A percentile compares a stretch with the other conserved stretches of the same genome.
Evolutionary conservation across 176 grass and related monocot species (phyloP).

Genomic region (Triticum dicoccoides): DNA sequence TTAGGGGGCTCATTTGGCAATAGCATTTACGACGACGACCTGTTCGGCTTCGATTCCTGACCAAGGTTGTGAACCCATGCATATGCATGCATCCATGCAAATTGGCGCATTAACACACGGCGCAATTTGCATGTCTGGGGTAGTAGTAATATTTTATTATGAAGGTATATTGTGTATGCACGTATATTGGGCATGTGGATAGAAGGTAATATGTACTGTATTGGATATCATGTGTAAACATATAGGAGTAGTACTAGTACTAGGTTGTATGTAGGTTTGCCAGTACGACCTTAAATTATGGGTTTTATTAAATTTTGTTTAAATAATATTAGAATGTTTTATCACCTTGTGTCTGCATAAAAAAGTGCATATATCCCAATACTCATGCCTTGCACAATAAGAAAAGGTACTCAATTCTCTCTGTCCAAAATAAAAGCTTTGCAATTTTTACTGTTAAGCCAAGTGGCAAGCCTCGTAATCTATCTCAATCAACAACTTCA

Average conservation of each 20-base stretch:
- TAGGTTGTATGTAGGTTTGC: background rate
- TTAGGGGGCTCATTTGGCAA: constrained; percentile 22
- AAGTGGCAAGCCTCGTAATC: background rate
- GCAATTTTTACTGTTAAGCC: background rate
- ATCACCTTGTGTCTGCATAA: background rate
- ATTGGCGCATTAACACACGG: background rate
- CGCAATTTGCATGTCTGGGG: background rate
- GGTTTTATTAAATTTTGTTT: background rate
- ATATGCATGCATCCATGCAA: background rate
- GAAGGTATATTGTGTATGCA: background rate
- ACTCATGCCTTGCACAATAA: background rate
- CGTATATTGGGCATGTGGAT: background rate
- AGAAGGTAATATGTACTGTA: background rate
- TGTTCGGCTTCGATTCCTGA: constrained; percentile 30
- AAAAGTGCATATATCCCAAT: no score
- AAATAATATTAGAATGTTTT: background rate
- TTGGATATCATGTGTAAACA: background rate
- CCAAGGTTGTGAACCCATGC: background rate
- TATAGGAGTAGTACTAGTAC: background rate
- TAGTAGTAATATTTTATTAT: background rate
- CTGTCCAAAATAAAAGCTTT: background rate
- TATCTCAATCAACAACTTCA: background rate
- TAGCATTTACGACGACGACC: constrained; percentile 18
- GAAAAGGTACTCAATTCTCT: background rate
- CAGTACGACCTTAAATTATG: background rate